phyloP scores from a whole-genome alignment of 2,329 filamentous ascomycete species.

The Arthroderma sp. region DNA sequence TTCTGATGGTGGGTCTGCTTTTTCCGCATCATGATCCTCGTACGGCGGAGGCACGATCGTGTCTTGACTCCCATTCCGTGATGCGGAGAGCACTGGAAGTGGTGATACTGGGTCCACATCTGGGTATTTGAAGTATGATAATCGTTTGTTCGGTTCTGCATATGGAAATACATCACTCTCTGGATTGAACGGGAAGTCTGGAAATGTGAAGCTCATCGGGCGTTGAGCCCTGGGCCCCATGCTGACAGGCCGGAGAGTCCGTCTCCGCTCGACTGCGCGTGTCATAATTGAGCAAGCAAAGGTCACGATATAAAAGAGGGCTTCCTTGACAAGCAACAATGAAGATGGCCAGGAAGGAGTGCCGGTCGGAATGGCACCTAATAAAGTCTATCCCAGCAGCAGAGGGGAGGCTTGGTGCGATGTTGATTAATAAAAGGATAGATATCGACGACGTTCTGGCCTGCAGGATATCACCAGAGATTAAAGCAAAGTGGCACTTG shows the following conservation, averaged over 20 bases:
- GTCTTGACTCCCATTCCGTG: slow-evolving; percentile 1
- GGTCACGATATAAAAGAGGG: not conserved
- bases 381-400: not conserved
- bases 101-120: not conserved
- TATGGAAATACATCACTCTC: slow-evolving; percentile 6
- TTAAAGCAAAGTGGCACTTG: not conserved
- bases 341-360: not conserved
- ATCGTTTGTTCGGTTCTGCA: not conserved
- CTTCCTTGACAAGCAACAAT: not conserved
- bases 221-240: not conserved
- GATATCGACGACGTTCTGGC: not conserved
- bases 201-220: slow-evolving; percentile 6
- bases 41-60: slow-evolving; percentile 3
- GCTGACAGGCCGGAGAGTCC: slow-evolving; percentile 2
- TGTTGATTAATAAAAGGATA: not conserved
- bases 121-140: slow-evolving; percentile 4
- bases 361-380: not conserved
- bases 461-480: not conserved
- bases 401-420: not conserved
- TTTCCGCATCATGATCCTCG: not conserved
- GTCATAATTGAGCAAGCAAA: not conserved
- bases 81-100: not conserved
- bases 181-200: slow-evolving; percentile 6
- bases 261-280: not conserved
- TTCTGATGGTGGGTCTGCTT: slow-evolving; percentile 8